Evolutionary conservation across 352 stramenopile species (phyloP).

Genomic region (Blastocystis sp.): DNA sequence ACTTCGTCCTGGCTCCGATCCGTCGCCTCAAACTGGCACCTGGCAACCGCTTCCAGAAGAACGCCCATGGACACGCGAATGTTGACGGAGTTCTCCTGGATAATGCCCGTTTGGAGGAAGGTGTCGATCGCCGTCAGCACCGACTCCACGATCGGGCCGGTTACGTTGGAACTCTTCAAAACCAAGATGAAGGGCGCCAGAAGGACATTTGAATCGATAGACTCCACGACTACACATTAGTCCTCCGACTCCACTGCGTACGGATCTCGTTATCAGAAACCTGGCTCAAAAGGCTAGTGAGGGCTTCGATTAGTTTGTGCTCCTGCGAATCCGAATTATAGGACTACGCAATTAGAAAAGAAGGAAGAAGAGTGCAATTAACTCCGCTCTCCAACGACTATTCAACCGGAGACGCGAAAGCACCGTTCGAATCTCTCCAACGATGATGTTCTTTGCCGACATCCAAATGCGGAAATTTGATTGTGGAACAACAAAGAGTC

Average conservation of each 20-base stretch:
- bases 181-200: constrained; percentile 63
- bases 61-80: constrained; percentile 40
- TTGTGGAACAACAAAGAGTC: not conserved
- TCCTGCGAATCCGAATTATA: constrained; percentile 20
- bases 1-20: constrained; percentile 67
- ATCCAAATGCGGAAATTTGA: not conserved
- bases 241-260: not conserved
- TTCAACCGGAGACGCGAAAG: constrained; percentile 50
- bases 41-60: constrained; percentile 52
- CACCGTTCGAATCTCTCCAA: constrained; percentile 68
- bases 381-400: constrained; percentile 36
- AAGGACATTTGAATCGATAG: constrained; percentile 52
- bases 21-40: constrained; percentile 64
- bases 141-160: constrained; percentile 60
- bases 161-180: constrained; percentile 59
- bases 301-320: constrained; percentile 34
- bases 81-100: constrained; percentile 34
- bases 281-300: constrained; percentile 28
- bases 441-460: constrained; percentile 67
- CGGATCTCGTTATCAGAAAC: constrained; percentile 39
- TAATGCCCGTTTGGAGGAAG: constrained; percentile 67
- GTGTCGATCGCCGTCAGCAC: constrained; percentile 62
- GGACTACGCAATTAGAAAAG: not conserved
- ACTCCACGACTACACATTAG: constrained; percentile 15
- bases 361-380: constrained; percentile 19